These are phyloP conservation scores for Ophiocytium majus DNA, from an alignment of 352 stramenopile genomes.

Conservation along the genomic window DNA sequence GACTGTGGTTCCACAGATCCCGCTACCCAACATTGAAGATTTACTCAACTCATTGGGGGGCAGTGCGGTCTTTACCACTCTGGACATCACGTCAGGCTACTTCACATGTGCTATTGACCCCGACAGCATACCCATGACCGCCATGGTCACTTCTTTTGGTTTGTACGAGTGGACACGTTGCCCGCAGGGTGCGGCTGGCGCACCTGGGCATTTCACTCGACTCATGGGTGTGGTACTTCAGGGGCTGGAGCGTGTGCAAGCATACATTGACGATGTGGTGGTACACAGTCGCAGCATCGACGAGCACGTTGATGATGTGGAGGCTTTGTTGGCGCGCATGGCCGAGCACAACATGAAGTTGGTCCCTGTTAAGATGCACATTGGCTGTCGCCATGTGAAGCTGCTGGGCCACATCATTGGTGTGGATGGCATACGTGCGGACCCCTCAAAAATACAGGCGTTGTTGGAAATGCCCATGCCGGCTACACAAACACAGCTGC, in stretches of 20 bases:
- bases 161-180: neutral
- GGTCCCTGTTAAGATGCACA: neutral
- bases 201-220: neutral
- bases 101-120: neutral
- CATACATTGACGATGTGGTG: constrained; percentile 20
- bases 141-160: neutral
- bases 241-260: neutral
- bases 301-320: neutral
- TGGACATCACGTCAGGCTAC: neutral
- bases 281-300: neutral
- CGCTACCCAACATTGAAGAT: neutral
- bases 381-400: neutral
- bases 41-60: neutral
- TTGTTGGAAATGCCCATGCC: constrained; percentile 12
- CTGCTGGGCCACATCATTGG: neutral
- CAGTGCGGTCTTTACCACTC: neutral
- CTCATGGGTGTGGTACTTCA: neutral
- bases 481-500: neutral
- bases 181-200: neutral
- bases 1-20: neutral
- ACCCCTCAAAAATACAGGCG: neutral
- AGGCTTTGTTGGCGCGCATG: neutral
- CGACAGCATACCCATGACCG: neutral
- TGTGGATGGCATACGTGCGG: neutral
- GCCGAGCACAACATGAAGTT: neutral